Evolutionary conservation across 306 rosid species (phyloP).

Genomic region (Vigna nakashimae): DNA sequence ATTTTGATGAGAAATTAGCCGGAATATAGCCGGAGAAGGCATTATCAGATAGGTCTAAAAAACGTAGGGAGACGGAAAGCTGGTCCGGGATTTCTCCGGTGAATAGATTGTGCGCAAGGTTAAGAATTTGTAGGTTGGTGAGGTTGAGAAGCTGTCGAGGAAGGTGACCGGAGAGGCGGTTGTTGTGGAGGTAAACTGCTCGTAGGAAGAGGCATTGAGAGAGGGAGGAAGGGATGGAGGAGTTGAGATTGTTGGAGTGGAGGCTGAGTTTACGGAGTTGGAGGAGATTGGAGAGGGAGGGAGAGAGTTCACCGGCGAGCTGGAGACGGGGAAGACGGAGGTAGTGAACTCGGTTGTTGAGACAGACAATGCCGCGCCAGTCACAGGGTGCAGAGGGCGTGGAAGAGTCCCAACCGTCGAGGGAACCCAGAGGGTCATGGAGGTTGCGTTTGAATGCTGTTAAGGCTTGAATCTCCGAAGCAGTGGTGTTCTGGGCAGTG

Average conservation of each 20-base stretch:
- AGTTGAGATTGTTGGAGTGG: constrained; percentile 73
- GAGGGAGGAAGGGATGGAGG: constrained; percentile 72
- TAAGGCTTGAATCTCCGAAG: constrained; percentile 62
- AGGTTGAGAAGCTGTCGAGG: constrained; percentile 67
- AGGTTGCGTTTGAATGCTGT: constrained; percentile 59
- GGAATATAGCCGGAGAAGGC: constrained; percentile 70
- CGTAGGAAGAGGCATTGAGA: constrained; percentile 69
- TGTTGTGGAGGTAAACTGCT: constrained; percentile 69
- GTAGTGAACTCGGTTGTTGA: constrained; percentile 57
- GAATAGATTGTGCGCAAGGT: constrained; percentile 63
- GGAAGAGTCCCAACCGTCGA: constrained; percentile 69
- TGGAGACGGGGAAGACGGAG: constrained; percentile 75
- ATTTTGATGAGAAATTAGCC: constrained; percentile 52
- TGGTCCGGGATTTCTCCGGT: constrained; percentile 51
- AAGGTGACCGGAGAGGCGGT: constrained; percentile 67
- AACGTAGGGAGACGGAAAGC: constrained; percentile 56
- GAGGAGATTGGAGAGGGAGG: constrained; percentile 51
- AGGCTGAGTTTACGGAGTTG: constrained; percentile 70
- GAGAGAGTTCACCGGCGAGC: constrained; percentile 61
- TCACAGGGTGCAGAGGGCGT: constrained; percentile 77
- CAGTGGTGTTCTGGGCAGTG: constrained; percentile 1
- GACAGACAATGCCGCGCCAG: constrained; percentile 75
- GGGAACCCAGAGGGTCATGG: constrained; percentile 66
- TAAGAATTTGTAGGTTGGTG: constrained; percentile 74
- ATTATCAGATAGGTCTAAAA: constrained; percentile 67